A percentile compares a stretch with the other conserved stretches of the same genome.
Conservation (phyloP, 805 yeast species). For the Wickerhamiella bombiphila region DNA sequence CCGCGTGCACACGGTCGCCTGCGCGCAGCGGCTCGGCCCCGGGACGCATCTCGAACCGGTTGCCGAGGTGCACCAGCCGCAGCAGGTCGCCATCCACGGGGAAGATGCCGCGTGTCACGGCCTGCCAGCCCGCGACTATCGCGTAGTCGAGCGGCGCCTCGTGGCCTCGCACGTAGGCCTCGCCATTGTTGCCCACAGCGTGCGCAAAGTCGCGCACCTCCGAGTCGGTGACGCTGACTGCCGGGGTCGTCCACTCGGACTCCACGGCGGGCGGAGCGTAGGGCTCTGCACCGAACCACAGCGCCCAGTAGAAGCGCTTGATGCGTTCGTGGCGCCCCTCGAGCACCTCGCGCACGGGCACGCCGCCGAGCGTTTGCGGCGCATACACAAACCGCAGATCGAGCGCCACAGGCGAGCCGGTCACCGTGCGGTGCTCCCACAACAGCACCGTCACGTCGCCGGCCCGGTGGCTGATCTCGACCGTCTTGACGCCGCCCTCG, state of each 20-base stretch:
- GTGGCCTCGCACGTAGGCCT: constrained; percentile 76
- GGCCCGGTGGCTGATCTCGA: constrained; percentile 40
- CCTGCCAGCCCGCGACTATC: constrained; percentile 95
- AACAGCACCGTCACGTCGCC: constrained; percentile 51
- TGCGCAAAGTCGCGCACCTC: constrained; percentile 86
- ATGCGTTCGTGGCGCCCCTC: constrained; percentile 84
- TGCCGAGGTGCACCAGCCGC: constrained; percentile 85
- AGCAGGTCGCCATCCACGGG: constrained; percentile 97
- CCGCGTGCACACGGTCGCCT: constrained; percentile 72
- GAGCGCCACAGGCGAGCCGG: constrained; percentile 56
- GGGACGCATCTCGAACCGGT: constrained; percentile 84
- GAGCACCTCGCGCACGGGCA: constrained; percentile 84
- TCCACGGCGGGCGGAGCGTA: constrained; percentile 48
- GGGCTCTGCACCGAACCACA: constrained; percentile 66
- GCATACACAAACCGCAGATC: constrained; percentile 65
- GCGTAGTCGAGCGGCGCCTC: constrained; percentile 98
- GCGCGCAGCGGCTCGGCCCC: constrained; percentile 80
- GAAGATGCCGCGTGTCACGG: constrained; percentile 96
- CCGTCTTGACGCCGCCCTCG: constrained; percentile 64
- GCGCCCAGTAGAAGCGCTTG: constrained; percentile 91
- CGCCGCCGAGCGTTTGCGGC: constrained; percentile 72
- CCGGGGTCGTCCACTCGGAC: constrained; percentile 53
- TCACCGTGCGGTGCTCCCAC: constrained; percentile 80
- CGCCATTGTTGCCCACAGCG: constrained; percentile 94
- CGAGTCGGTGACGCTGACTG: constrained; percentile 47